Conservation (phyloP, 1,139 yeast genomes). For the Yamadazyma jaroonii region DNA sequence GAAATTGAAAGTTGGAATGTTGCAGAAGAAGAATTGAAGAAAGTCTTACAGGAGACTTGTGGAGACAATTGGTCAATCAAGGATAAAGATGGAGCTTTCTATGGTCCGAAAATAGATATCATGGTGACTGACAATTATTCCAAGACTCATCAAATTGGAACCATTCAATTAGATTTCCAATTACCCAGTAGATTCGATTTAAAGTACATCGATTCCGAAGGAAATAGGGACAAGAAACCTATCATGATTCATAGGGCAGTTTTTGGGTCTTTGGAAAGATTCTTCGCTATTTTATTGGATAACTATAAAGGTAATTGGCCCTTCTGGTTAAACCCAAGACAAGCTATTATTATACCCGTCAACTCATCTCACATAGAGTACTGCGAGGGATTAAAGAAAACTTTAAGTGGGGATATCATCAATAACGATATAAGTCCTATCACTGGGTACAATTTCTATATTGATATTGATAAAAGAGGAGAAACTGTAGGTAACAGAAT, state of each 20-base stretch:
- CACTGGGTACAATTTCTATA: conserved; percentile 62
- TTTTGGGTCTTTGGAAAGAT: conserved; percentile 90
- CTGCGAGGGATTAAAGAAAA: conserved; percentile 49
- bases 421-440: conserved; percentile 44
- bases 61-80: conserved; percentile 67
- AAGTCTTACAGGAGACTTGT: conserved; percentile 58
- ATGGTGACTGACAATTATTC: conserved; percentile 78
- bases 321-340: conserved; percentile 96
- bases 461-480: conserved; percentile 70
- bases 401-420: conserved; percentile 50
- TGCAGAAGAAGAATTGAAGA: conserved; percentile 73
- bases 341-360: conserved; percentile 83
- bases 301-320: conserved; percentile 97
- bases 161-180: conserved; percentile 94
- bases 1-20: conserved; percentile 77
- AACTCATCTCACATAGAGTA: conserved; percentile 52
- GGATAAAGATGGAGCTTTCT: conserved; percentile 96
- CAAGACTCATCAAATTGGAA: conserved; percentile 91
- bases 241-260: conserved; percentile 95
- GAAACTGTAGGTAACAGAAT: conserved; percentile 83
- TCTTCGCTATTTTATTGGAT: conserved; percentile 85
- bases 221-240: conserved; percentile 58
- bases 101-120: conserved; percentile 94
- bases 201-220: conserved; percentile 54
- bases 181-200: conserved; percentile 83